Evolutionary conservation across 108 stramenopile genomes (phyloP), one percentile per base, ranked within the genome.

Genomic region (Nitzschia sp.): DNA sequence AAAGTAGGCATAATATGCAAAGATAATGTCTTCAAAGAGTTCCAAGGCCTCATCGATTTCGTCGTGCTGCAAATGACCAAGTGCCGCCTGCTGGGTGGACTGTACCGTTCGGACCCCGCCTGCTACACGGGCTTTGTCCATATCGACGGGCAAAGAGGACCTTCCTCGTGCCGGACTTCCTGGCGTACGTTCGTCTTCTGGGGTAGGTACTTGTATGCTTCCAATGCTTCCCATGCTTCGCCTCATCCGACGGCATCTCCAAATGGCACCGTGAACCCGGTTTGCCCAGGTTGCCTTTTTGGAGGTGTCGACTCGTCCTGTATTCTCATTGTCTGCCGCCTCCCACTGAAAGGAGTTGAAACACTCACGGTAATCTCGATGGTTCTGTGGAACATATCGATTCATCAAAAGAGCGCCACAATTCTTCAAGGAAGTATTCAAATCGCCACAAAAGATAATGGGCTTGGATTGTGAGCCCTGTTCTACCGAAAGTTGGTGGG

Each of bases 401-500:
- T 78, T 66, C 58, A 84, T 55, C 25, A 85, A 59, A 1, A 89
- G 75, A 30, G 67, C 71, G 3, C 71, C 78, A 2, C 79, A 80
- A 38, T 78, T 70, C 21, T 38, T 13, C 11, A 83, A 71, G 25
- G 71, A 53, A 6, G 72, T 69, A 46, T 89, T 89, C 47, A 83
- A 79, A 58, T 89, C 88, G 15, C 88, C 88, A 34, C 81, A 85
- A 19, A 86, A 75, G 11, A 86, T 57, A 35, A 82, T 60, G 8
- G 82, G 84, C 65, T 16, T 54, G 13, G 25, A 25, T 41, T 67
- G 13, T 13, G 35, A 13, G 25, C 63, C 46, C 27, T 52, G 46
- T 32, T 64, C 63, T 2, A 64, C 29, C 3, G 27, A 50, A 6
- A 64, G 23, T 52, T 64, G 46, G 22, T 64, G 63, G 5, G 63